phyloP scores from a whole-genome alignment of 768 basidiomycete species.

The Suillus plorans region DNA sequence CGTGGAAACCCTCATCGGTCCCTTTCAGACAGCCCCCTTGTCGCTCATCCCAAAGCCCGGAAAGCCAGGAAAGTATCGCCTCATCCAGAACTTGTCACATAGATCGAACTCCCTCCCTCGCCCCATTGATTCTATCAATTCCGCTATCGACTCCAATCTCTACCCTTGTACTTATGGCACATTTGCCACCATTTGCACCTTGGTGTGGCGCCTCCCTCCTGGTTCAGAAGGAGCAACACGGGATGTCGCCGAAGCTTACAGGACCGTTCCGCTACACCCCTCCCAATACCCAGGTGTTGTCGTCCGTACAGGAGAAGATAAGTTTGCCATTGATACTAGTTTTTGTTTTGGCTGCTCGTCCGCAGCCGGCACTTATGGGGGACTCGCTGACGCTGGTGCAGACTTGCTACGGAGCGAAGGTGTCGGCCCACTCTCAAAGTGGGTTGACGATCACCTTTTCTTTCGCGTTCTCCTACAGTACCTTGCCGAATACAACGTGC shows the following conservation, averaged over 20 bases:
- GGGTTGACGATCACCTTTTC: conserved; percentile 25
- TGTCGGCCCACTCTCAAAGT: conserved; percentile 23
- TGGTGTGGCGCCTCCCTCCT: conserved; percentile 35
- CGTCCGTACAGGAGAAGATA: conserved; percentile 21
- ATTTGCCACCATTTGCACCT: conserved; percentile 30
- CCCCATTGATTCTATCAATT: conserved; percentile 31
- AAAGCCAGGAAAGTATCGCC: conserved; percentile 32
- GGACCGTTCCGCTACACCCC: conserved; percentile 20
- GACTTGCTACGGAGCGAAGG: conserved; percentile 17
- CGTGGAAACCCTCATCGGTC: conserved; percentile 32
- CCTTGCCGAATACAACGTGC: conserved; percentile 7
- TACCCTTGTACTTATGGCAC: conserved; percentile 48
- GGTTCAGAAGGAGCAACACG: conserved; percentile 33
- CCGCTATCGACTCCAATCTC: conserved; percentile 27
- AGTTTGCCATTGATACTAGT: conserved; percentile 26
- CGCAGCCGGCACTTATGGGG: conserved; percentile 25
- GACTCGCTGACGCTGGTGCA: conserved; percentile 18
- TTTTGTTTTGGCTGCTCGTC: conserved; percentile 26
- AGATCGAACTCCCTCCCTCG: conserved; percentile 19
- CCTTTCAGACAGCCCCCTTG: conserved; percentile 38
- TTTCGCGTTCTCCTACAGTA: conserved; percentile 11
- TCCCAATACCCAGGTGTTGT: conserved; percentile 27
- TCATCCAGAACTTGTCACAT: conserved; percentile 41
- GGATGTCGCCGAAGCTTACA: conserved; percentile 27
- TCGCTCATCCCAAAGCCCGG: conserved; percentile 39